Evolutionary conservation across 2,329 filamentous ascomycete species (phyloP), one percentile per base, ranked within the genome.

Genomic region (Lecanicillium sp.): DNA sequence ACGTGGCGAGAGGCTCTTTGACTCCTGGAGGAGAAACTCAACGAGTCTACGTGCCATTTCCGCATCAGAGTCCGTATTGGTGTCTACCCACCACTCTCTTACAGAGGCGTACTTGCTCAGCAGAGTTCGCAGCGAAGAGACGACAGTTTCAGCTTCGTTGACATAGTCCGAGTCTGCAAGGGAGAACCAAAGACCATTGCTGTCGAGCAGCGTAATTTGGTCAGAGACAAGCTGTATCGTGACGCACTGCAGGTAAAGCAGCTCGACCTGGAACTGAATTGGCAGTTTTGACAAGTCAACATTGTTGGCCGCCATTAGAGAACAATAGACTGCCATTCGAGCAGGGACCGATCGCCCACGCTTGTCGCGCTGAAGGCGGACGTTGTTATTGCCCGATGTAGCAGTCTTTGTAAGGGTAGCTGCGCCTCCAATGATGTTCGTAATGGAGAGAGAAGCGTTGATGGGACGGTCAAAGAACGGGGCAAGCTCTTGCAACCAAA

Each of bases 321-420:
- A 66, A 0, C 78, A 73, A 55, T 88, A 95, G 35, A 82, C 68
- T 1, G 82, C 78, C 64, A 94, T 84, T 40, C 90, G 73, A 12
- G 85, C 75, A 1, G 86, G 78, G 38, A 84, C 67, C 2, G 86
- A 86, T 22, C 80, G 75, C 0, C 84, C 84, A 46, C 75, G 73
- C 4, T 71, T 65, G 53, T 95, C 88, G 31, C 81, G 69, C 22
- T 63, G 54, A 13, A 72, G 46, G 4, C 56, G 45, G 17, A 59
- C 32, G 51, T 41, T 41, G 3, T 34, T 14, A 29, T 41, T n/a
- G n/a, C 45, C 44, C 33, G 43, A 47, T 18, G 52, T 38, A 0
- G 54, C 39, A 4, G 51, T 46, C 9, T 63, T 55, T 1, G 83
- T 67, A 3, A 95, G 61, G 46, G 83, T 79, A 5, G 84, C 73